Conservation (phyloP, 179 eudicot genomes). For the Patellifolia procumbens region DNA sequence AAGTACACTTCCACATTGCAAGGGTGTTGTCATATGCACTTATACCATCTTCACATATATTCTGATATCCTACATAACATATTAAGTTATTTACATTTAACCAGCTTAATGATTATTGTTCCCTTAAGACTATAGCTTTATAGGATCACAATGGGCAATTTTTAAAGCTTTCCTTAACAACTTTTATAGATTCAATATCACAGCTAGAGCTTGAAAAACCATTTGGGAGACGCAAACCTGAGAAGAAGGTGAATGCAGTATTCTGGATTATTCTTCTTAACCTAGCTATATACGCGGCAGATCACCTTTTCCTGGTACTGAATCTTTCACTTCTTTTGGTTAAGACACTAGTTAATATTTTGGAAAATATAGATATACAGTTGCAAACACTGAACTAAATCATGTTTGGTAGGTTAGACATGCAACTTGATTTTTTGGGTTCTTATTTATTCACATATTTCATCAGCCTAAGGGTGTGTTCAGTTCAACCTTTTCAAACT, state of each 20-base stretch:
- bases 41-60: not conserved
- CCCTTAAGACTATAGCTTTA: not conserved
- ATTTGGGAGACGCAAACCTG: conserved; percentile 53
- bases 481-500: no score
- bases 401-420: not conserved
- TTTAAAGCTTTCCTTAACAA: conserved; percentile 26
- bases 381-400: not conserved
- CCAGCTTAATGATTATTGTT: not conserved
- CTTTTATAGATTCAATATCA: conserved; percentile 64
- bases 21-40: not conserved
- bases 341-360: not conserved
- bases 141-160: not conserved
- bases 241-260: conserved; percentile 75
- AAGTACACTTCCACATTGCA: not conserved
- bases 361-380: not conserved
- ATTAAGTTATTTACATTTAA: not conserved
- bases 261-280: conserved; percentile 94
- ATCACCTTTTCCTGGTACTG: conserved; percentile 84
- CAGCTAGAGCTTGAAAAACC: conserved; percentile 79
- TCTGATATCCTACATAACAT: not conserved
- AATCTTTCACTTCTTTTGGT: conserved; percentile 4
- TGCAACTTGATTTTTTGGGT: not conserved
- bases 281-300: conserved; percentile 76
- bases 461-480: not conserved
- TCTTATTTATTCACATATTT: not conserved